Base-by-base conservation (phyloP, 805 yeast species). In the Candida fluviatilis region DNA sequence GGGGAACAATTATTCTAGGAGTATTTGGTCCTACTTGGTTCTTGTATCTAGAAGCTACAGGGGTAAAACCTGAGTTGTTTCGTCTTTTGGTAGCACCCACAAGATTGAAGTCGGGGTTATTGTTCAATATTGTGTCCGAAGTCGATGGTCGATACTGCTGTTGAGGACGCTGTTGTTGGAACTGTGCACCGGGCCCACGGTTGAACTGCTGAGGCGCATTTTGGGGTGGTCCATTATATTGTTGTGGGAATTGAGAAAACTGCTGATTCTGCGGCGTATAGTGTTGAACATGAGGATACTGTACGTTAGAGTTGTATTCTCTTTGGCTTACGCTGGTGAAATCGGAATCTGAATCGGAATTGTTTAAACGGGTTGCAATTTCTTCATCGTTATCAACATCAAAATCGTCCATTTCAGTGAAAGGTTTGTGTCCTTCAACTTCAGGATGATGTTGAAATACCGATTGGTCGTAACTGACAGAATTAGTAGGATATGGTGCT, bases 241-340 rank as follows among this genome's bases (percentile, higher is more conserved):
- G 6, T 13, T 23, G 25, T 23, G 25, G 25, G n/a, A n/a, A n/a
- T n/a, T n/a, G 33, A 15, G n/a, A 7, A 17, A 13, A 30, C 13
- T 31, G 35, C 13, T 31, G 35, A 15, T 31, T 31, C 8, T 8
- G 7, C 6, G 28, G 45, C 13, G 21, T 32, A 24, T 29, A 44
- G 13, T 40, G 47, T 19, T 50, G 48, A 28, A 46, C 44, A 35
- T 48, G 36, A 40, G 54, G 31, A 39, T 42, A 37, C 50, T 51
- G 55, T 18, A 18, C 7, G 33, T 30, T 31, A 12, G 7, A 39
- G n/a, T 27, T 27, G n/a, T 31, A 31, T 8, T 14, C 89, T 54
- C 91, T 68, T 58, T 84, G 91, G 5, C 90, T 82, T 2, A 84
- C 85, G 37, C 88, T 80, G 1, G 93, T 84, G 58, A 84, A 82